Evolutionary conservation across 345 rosid genomes (phyloP).

Genomic region (Tarenaya hassleriana): DNA sequence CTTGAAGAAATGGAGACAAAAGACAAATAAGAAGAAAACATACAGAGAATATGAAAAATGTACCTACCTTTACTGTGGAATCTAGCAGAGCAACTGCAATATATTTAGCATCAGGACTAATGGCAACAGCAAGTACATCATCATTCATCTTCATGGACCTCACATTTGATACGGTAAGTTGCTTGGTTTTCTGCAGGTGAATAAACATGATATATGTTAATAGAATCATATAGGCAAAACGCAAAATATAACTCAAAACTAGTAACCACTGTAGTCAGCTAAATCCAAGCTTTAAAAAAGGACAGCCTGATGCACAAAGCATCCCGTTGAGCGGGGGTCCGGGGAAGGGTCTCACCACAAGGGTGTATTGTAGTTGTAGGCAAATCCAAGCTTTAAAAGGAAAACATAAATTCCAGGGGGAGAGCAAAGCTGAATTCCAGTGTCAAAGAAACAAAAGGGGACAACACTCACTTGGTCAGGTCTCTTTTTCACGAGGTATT

Average conservation of each 20-base stretch:
- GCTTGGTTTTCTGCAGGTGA: slow-evolving; percentile 55
- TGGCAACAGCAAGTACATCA: slow-evolving; percentile 76
- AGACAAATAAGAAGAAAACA: neutral
- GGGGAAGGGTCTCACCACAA: too few relatives aligned
- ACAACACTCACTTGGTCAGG: slow-evolving; percentile 51
- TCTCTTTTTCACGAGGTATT: slow-evolving; percentile 59
- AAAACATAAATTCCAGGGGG: neutral
- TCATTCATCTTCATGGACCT: slow-evolving; percentile 90
- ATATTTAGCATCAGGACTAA: slow-evolving; percentile 85
- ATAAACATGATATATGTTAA: neutral
- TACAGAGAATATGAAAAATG: slow-evolving; percentile 4
- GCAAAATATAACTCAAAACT: neutral
- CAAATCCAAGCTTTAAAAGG: neutral
- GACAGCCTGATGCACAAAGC: too few relatives aligned
- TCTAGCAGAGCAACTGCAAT: slow-evolving; percentile 90
- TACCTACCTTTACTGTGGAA: slow-evolving; percentile 83
- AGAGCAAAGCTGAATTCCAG: neutral
- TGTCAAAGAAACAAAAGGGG: slow-evolving; percentile 13
- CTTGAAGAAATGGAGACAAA: neutral
- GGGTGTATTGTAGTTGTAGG: too few relatives aligned
- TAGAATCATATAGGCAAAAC: neutral
- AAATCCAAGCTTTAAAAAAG: neutral
- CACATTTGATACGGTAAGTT: slow-evolving; percentile 53
- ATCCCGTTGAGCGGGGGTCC: too few relatives aligned
- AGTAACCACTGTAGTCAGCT: neutral